Evolutionary conservation across 2,329 filamentous ascomycete genomes (phyloP).

Genomic region (Exophiala mesophila): DNA sequence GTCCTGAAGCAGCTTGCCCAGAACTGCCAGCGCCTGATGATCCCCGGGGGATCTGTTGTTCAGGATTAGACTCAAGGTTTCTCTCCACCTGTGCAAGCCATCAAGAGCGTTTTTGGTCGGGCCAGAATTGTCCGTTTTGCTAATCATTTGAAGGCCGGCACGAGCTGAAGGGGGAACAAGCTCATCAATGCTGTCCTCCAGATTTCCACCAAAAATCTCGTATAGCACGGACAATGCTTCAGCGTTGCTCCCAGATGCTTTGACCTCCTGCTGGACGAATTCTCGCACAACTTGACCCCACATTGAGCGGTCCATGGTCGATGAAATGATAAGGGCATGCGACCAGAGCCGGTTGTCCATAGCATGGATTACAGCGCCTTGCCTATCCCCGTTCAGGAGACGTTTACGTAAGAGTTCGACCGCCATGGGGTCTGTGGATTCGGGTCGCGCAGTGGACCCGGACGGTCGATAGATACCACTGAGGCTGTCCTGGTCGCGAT

Average conservation of each 20-base stretch:
- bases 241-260: slow-evolving; percentile 70
- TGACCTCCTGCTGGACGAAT: slow-evolving; percentile 92
- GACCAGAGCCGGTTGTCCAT: slow-evolving; percentile 94
- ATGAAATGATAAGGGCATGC: slow-evolving; percentile 89
- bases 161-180: slow-evolving; percentile 89
- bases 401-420: slow-evolving; percentile 68
- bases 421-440: slow-evolving; percentile 64
- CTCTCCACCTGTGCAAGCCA: slow-evolving; percentile 88
- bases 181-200: slow-evolving; percentile 91
- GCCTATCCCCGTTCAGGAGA: slow-evolving; percentile 74
- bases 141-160: slow-evolving; percentile 86
- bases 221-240: slow-evolving; percentile 89
- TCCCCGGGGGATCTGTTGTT: slow-evolving; percentile 85
- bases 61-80: slow-evolving; percentile 78
- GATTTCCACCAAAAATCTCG: slow-evolving; percentile 87
- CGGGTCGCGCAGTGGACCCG: slow-evolving; percentile 46
- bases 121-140: slow-evolving; percentile 59
- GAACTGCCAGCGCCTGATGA: slow-evolving; percentile 66
- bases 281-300: slow-evolving; percentile 95
- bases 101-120: slow-evolving; percentile 68
- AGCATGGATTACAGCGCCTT: slow-evolving; percentile 88
- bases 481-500: slow-evolving; percentile 36
- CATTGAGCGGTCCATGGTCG: slow-evolving; percentile 63
- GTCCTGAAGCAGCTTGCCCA: slow-evolving; percentile 74
- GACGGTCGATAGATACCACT: slow-evolving; percentile 37